phyloP scores from a whole-genome alignment of 2,329 filamentous ascomycete species.

The Rhinocladiella mackenziei region DNA sequence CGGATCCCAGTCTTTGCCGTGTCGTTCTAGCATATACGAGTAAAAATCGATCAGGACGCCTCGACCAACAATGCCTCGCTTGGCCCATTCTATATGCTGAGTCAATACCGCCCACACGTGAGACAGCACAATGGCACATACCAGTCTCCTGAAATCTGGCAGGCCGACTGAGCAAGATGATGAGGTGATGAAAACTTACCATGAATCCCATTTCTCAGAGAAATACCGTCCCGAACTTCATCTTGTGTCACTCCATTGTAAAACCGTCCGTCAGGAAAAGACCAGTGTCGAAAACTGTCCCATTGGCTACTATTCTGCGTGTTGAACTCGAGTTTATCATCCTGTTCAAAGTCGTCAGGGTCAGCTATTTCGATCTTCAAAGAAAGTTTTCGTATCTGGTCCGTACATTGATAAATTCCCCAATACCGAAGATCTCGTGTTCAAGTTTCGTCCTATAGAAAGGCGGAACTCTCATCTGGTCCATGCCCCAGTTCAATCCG shows the following conservation, averaged over 20 bases:
- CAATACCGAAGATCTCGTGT: constrained; percentile 7
- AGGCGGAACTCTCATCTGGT: constrained; percentile 10
- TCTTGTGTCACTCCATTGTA: constrained; percentile 36
- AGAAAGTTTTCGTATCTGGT: background rate
- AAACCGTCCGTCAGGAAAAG: constrained; percentile 34
- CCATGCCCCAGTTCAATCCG: constrained; percentile 7
- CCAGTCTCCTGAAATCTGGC: too few species aligned
- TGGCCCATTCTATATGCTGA: constrained; percentile 36
- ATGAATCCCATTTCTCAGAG: constrained; percentile 36
- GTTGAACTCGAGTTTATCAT: constrained; percentile 15
- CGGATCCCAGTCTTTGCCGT: constrained; percentile 47
- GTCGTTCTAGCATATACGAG: constrained; percentile 47
- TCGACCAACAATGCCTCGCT: constrained; percentile 41
- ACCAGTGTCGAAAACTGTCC: constrained; percentile 26
- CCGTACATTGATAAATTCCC: constrained; percentile 3
- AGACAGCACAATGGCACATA: too few species aligned
- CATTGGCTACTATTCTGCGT: constrained; percentile 16
- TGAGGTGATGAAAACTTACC: constrained; percentile 22
- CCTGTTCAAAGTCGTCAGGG: background rate
- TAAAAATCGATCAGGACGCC: constrained; percentile 46
- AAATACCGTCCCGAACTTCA: constrained; percentile 33
- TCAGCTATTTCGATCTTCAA: background rate
- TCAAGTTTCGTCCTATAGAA: constrained; percentile 8
- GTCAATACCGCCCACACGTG: too few species aligned
- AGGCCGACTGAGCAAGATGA: too few species aligned